Conservation (phyloP, 805 yeast genomes). For the Nakazawaea anatomiae region DNA sequence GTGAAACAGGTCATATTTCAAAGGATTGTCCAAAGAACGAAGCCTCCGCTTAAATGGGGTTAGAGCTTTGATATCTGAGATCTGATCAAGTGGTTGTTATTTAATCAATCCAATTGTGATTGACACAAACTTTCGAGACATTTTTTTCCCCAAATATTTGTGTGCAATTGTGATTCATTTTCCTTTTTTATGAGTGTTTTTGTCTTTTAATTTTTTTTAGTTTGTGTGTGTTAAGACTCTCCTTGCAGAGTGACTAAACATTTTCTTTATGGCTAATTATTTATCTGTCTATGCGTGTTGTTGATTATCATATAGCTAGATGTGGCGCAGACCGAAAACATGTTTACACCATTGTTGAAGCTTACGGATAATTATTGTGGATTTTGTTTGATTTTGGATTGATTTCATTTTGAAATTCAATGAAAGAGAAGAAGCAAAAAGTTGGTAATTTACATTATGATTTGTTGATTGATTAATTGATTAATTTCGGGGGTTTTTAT, state of each 20-base stretch:
- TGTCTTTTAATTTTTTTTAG: not conserved
- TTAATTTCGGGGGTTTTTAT: not conserved
- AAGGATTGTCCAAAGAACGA: slow-evolving; percentile 50
- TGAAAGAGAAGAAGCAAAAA: not conserved
- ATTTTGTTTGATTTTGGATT: not conserved
- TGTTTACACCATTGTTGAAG: too few relatives aligned
- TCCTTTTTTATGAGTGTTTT: not conserved
- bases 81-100: not conserved
- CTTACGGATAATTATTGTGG: too few relatives aligned
- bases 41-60: not conserved
- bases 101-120: not conserved
- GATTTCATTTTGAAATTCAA: not conserved
- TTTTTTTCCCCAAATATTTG: not conserved
- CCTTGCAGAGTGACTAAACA: not conserved
- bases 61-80: not conserved
- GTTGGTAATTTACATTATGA: slow-evolving; percentile 1
- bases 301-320: too few relatives aligned
- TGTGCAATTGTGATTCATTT: not conserved
- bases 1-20: slow-evolving; percentile 82
- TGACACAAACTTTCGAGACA: not conserved
- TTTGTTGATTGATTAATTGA: not conserved
- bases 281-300: not conserved
- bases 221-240: not conserved
- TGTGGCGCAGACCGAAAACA: too few relatives aligned
- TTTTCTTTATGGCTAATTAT: not conserved